Percentiles rank a stretch among this genome's conserved stretches.
Conservation (phyloP, 2,329 filamentous ascomycete genomes). For the Monosporascus sp. region DNA sequence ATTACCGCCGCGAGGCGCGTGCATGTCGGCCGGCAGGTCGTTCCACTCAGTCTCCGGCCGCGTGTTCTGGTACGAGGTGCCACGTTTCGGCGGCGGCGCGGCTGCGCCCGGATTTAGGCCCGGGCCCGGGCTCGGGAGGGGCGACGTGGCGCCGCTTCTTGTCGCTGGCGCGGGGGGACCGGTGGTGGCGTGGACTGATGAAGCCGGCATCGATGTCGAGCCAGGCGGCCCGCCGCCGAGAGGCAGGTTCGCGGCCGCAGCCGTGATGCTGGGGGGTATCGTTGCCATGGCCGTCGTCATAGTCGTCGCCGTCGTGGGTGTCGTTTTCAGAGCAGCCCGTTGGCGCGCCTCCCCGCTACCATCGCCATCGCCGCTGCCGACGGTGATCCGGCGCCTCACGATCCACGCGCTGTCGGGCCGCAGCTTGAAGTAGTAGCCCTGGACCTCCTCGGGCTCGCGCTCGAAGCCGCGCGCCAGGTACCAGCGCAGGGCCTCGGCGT, state of each 20-base stretch:
- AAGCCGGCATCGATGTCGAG: slow-evolving; percentile 3
- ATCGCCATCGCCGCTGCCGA: slow-evolving; percentile 11
- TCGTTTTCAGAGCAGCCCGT: not conserved
- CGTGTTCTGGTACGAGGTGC: slow-evolving; percentile 51
- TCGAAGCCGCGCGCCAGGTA: slow-evolving; percentile 55
- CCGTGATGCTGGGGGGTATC: slow-evolving; percentile 19
- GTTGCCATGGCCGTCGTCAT: not conserved
- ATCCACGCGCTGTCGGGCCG: slow-evolving; percentile 58
- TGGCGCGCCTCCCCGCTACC: slow-evolving; percentile 14
- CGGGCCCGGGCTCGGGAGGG: slow-evolving; percentile 11
- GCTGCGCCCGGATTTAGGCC: not conserved
- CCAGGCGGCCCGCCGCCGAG: not conserved
- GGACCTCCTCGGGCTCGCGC: slow-evolving; percentile 37
- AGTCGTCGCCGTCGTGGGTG: not conserved
- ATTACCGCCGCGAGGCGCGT: slow-evolving; percentile 3
- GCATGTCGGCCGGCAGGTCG: slow-evolving; percentile 58
- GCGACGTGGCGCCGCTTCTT: slow-evolving; percentile 3
- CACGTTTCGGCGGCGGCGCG: slow-evolving; percentile 24
- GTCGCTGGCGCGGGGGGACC: too few relatives aligned
- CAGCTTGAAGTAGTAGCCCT: slow-evolving; percentile 58
- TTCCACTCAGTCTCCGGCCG: slow-evolving; percentile 61
- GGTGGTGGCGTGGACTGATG: too few relatives aligned
- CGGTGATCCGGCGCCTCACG: slow-evolving; percentile 40
- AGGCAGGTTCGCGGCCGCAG: slow-evolving; percentile 24
- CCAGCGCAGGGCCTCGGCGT: slow-evolving; percentile 58